These are phyloP conservation scores for Ceratocystis cacaofunesta DNA, from an alignment of 2,329 filamentous ascomycete genomes.

Conservation along the genomic window DNA sequence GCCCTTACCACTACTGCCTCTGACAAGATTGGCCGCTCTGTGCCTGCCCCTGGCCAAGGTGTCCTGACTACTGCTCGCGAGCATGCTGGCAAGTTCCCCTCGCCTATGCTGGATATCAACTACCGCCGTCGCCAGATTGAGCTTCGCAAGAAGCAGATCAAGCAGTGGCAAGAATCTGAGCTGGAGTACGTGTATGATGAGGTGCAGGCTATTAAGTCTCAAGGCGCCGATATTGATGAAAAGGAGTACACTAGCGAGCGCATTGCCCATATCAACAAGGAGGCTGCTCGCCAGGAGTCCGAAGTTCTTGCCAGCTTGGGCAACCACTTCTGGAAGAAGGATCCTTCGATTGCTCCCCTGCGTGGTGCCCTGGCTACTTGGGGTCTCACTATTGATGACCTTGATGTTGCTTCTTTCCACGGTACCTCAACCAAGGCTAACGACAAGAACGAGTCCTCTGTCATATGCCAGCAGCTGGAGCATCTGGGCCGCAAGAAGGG, in stretches of 20 bases:
- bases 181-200: slow-evolving; percentile 87
- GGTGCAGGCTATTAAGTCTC: slow-evolving; percentile 74
- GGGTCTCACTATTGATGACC: slow-evolving; percentile 93
- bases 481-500: slow-evolving; percentile 94
- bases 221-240: slow-evolving; percentile 60
- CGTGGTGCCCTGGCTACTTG: slow-evolving; percentile 93
- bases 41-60: slow-evolving; percentile 92
- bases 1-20: slow-evolving; percentile 91
- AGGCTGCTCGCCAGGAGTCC: slow-evolving; percentile 81
- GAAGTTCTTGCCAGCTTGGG: slow-evolving; percentile 84
- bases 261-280: slow-evolving; percentile 66
- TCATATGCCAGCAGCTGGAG: slow-evolving; percentile 88
- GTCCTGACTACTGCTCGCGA: slow-evolving; percentile 91
- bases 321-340: slow-evolving; percentile 98
- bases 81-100: slow-evolving; percentile 80
- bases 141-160: slow-evolving; percentile 83
- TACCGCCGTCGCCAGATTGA: slow-evolving; percentile 93
- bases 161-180: slow-evolving; percentile 92
- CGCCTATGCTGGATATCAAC: slow-evolving; percentile 89
- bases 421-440: slow-evolving; percentile 97
- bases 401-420: slow-evolving; percentile 94
- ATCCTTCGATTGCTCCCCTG: slow-evolving; percentile 82
- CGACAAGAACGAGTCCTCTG: slow-evolving; percentile 98
- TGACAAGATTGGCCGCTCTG: slow-evolving; percentile 96
- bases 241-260: slow-evolving; percentile 77